Evolutionary conservation across 768 basidiomycete species (phyloP).

Genomic region (Wakefieldia striispora): DNA sequence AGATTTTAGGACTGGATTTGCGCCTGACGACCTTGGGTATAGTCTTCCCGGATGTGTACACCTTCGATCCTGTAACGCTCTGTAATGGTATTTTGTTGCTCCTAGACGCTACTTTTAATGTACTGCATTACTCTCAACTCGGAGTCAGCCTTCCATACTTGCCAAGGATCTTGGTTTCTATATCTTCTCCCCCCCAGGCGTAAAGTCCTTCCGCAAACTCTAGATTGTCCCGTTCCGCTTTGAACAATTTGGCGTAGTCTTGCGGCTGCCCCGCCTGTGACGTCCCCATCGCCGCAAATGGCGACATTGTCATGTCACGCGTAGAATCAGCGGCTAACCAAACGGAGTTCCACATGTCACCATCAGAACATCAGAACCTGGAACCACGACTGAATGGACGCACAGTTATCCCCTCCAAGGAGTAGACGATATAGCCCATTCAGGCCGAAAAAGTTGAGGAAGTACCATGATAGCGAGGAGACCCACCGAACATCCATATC

Average conservation of each 20-base stretch:
- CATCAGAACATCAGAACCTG: constrained; percentile 15
- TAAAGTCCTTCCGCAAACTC: constrained; percentile 88
- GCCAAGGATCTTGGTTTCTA: constrained; percentile 74
- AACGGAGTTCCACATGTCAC: constrained; percentile 13
- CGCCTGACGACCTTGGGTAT: constrained; percentile 7
- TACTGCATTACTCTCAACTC: constrained; percentile 20
- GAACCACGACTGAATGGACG: constrained; percentile 27
- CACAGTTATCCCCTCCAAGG: constrained; percentile 87
- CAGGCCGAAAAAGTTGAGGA: constrained; percentile 97
- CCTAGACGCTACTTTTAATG: constrained; percentile 20
- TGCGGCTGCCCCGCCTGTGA: constrained; percentile 59
- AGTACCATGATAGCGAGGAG: constrained; percentile 98
- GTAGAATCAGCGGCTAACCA: constrained; percentile 73
- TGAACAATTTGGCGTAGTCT: constrained; percentile 88
- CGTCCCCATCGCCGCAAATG: constrained; percentile 57
- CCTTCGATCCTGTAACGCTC: constrained; percentile 27
- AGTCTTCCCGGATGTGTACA: constrained; percentile 21
- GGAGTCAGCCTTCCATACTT: constrained; percentile 66
- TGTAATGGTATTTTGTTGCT: constrained; percentile 24
- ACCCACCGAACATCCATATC: constrained; percentile 99
- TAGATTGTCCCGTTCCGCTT: constrained; percentile 88
- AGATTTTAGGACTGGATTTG: constrained; percentile 16
- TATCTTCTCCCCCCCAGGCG: constrained; percentile 75
- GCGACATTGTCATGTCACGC: constrained; percentile 67
- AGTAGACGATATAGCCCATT: constrained; percentile 94